phyloP scores from a whole-genome alignment of 768 basidiomycete species.

The Tylopilus balloui region DNA sequence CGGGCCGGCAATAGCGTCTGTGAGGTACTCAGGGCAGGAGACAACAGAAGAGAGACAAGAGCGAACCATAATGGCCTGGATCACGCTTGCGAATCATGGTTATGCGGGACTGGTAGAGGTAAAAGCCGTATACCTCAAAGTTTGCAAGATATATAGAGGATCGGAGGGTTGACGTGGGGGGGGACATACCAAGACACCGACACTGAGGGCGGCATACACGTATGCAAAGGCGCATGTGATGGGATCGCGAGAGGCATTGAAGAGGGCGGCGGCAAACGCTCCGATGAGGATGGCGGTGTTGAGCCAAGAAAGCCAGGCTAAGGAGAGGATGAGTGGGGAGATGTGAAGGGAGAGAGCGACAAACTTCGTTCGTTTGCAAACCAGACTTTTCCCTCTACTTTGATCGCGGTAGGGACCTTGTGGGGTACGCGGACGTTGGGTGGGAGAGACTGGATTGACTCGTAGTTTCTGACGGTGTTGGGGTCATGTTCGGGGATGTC shows the following conservation, averaged over 20 bases:
- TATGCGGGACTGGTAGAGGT: constrained; percentile 81
- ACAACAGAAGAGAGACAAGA: constrained; percentile 13
- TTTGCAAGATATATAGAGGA: background rate
- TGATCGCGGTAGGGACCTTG: constrained; percentile 76
- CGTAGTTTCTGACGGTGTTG: constrained; percentile 62
- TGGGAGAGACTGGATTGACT: constrained; percentile 63
- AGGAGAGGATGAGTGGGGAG: constrained; percentile 2
- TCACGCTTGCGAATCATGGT: constrained; percentile 87
- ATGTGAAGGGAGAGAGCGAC: constrained; percentile 16
- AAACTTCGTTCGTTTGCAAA: constrained; percentile 92
- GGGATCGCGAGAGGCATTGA: constrained; percentile 69
- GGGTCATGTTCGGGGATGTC: constrained; percentile 63
- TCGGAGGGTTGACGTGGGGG: background rate
- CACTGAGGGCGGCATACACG: constrained; percentile 73
- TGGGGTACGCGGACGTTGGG: constrained; percentile 70
- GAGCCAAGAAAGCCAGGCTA: constrained; percentile 93
- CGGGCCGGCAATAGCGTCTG: constrained; percentile 82
- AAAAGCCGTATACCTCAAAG: constrained; percentile 75
- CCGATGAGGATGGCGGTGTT: constrained; percentile 81
- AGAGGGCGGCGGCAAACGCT: constrained; percentile 80
- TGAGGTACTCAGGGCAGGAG: background rate
- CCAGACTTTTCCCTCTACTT: constrained; percentile 95
- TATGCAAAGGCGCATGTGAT: constrained; percentile 77
- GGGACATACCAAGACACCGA: constrained; percentile 53
- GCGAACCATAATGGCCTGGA: constrained; percentile 81